Conservation (phyloP, 2,329 filamentous ascomycete genomes). For the Hypoxylon sp. region DNA sequence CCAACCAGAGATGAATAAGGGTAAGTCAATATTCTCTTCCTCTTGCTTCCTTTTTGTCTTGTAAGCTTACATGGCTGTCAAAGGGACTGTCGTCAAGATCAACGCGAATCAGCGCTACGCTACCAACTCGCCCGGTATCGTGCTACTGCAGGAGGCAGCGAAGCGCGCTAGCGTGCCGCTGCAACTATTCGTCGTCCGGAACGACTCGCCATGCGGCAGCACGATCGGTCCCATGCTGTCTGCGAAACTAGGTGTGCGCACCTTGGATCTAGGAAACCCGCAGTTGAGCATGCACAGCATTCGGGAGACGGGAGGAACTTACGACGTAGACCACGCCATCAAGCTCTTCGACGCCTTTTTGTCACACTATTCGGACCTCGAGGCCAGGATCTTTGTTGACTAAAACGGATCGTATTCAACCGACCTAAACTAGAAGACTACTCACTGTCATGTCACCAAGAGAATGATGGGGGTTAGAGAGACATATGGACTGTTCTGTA, state of each 20-base stretch:
- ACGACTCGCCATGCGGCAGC: constrained; percentile 92
- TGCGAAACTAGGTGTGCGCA: constrained; percentile 84
- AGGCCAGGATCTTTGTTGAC: constrained; percentile 85
- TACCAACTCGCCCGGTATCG: constrained; percentile 94
- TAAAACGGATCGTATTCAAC: constrained; percentile 49
- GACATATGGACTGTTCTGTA: neutral
- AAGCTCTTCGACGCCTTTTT: constrained; percentile 90
- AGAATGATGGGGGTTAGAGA: neutral
- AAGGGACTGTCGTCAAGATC: constrained; percentile 86
- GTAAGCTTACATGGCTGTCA: constrained; percentile 3
- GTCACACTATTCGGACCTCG: constrained; percentile 80
- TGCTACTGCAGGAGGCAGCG: constrained; percentile 88
- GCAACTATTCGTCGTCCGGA: constrained; percentile 94
- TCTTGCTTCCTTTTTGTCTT: too few relatives aligned
- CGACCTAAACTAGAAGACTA: neutral
- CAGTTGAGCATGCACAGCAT: constrained; percentile 98
- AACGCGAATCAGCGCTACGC: constrained; percentile 98
- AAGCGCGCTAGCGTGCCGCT: constrained; percentile 78
- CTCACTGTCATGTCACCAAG: neutral
- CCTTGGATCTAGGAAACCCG: constrained; percentile 90
- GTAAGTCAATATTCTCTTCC: constrained; percentile 52
- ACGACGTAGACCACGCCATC: constrained; percentile 87
- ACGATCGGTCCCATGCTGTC: constrained; percentile 98
- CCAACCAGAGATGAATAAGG: constrained; percentile 94
- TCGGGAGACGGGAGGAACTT: constrained; percentile 86